A percentile compares a stretch with the other conserved stretches of the same genome.
These are phyloP conservation scores for Furcasterigmium sp. DNA, from an alignment of 2,329 filamentous ascomycete species.

Conservation along the genomic window DNA sequence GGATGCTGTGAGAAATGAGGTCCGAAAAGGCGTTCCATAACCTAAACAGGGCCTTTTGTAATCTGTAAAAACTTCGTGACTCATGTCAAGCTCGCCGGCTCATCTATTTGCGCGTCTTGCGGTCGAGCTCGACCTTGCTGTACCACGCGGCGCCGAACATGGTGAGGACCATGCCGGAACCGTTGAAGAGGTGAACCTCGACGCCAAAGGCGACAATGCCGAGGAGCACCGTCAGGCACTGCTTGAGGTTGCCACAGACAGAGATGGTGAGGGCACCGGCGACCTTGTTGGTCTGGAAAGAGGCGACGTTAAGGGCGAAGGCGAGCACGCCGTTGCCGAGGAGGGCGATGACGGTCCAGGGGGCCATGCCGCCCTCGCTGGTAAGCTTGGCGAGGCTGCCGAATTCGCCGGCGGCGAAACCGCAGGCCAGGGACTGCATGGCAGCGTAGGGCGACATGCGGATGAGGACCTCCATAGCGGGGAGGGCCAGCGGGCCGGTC, in stretches of 20 bases:
- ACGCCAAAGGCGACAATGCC: constrained; percentile 49
- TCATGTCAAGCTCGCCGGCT: not conserved
- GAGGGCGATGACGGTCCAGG: constrained; percentile 33
- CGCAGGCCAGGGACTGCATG: constrained; percentile 47
- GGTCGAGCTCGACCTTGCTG: constrained; percentile 50
- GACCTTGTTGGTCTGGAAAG: constrained; percentile 53
- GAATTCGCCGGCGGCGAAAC: constrained; percentile 48
- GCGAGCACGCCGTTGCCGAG: constrained; percentile 48
- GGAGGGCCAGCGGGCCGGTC: constrained; percentile 53
- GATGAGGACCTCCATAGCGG: constrained; percentile 55
- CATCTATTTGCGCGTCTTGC: constrained; percentile 25
- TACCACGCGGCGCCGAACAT: constrained; percentile 52
- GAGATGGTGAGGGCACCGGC: constrained; percentile 55
- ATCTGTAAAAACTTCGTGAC: not conserved
- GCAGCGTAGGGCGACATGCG: constrained; percentile 58
- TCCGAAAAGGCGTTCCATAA: no score
- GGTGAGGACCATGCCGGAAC: constrained; percentile 50
- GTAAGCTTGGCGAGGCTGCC: constrained; percentile 30
- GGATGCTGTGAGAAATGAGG: not conserved
- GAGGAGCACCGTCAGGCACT: constrained; percentile 49
- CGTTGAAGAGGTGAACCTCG: constrained; percentile 45
- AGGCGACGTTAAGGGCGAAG: constrained; percentile 50
- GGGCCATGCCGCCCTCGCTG: constrained; percentile 25
- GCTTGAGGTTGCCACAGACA: constrained; percentile 54
- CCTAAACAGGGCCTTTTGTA: no score